Percentiles rank a stretch among this genome's conserved stretches.
Conservation (phyloP, 176 grass and related monocot species). For the Lolium rigidum region DNA sequence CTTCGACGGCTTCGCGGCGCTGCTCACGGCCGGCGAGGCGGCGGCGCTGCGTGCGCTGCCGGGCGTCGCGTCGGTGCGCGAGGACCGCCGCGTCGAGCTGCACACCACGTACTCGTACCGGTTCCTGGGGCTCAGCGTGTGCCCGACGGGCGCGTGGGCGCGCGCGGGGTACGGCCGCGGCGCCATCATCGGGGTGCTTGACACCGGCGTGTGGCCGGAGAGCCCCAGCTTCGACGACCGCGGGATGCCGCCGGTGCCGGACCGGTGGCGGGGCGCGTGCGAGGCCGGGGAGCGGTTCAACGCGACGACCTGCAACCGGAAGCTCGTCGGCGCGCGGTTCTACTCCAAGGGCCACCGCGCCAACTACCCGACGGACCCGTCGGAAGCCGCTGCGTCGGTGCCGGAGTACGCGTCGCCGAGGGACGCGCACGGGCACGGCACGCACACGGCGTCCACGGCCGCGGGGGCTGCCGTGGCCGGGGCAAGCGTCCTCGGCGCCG, state of each 20-base stretch:
- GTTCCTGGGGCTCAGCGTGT: slow-evolving; percentile 78
- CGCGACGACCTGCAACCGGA: slow-evolving; percentile 73
- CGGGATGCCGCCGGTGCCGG: slow-evolving; percentile 68
- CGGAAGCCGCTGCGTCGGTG: slow-evolving; percentile 31
- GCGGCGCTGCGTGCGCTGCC: slow-evolving; percentile 49
- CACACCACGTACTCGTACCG: slow-evolving; percentile 88
- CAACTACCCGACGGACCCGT: slow-evolving; percentile 71
- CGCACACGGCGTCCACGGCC: slow-evolving; percentile 76
- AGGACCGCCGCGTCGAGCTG: slow-evolving; percentile 69
- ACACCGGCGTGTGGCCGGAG: slow-evolving; percentile 96
- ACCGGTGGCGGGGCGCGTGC: slow-evolving; percentile 71
- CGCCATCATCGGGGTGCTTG: slow-evolving; percentile 80
- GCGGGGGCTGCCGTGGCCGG: slow-evolving; percentile 52
- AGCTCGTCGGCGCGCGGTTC: slow-evolving; percentile 93
- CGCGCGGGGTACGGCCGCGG: slow-evolving; percentile 65
- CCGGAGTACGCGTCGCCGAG: slow-evolving; percentile 82
- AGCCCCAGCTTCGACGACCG: slow-evolving; percentile 83
- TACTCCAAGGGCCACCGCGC: slow-evolving; percentile 86
- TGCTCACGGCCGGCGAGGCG: slow-evolving; percentile 58
- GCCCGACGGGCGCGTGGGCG: slow-evolving; percentile 61
- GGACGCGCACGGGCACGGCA: slow-evolving; percentile 87
- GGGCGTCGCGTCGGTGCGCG: slow-evolving; percentile 68
- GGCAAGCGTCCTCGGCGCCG: slow-evolving; percentile 63
- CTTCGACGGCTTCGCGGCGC: slow-evolving; percentile 83
- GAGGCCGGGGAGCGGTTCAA: slow-evolving; percentile 75